Base-by-base conservation (phyloP, 2,329 filamentous ascomycete species). In the Diaporthe vexans region DNA sequence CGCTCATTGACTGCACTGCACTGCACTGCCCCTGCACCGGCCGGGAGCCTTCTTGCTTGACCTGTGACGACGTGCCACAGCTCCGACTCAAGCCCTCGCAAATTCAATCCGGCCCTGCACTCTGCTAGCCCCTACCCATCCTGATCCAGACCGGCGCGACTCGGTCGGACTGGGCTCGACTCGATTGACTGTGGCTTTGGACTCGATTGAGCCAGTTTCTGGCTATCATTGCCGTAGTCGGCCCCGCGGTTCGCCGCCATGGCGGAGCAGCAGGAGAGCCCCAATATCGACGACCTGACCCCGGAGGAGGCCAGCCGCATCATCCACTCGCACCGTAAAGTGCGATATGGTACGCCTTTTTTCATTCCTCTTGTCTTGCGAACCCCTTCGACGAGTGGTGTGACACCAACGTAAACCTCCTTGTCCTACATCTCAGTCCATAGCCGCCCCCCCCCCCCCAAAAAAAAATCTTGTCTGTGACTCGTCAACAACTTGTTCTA, bases 241-340 rank as follows among this genome's bases (percentile, higher is more conserved):
- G n/a, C 61, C 56, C 67, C 51, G 68, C 72, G 52, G 67, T 29
- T 61, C 61, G 76, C 75, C 57, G 80, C 77, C 80, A 88, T 88
- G 87, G 80, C 85, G 75, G 86, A 88, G 73, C 81, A 83, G 75
- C 82, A 85, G 69, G 83, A 84, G 69, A 82, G 84, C 70, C 84
- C 87, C 71, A 85, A 85, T 76, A 83, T 91, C 76, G 88, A 91
- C 80, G 87, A 90, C 79, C 84, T 91, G 80, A 91, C 89, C 61
- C 88, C 90, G 13, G 91, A 92, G 81, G 91, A 93, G 82, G 91
- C 90, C 77, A 92, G 86, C 80, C 89, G 90, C 78, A 92, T 93
- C 83, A 92, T 93, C 78, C 91, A 92, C 81, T 92, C 90, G 70
- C 91, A 92, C 80, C 89, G 91, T 77, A 93, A 93, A 82, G 91